Evolutionary conservation across 179 eudicot species (phyloP).

Genomic region (Vitellaria paradoxa): DNA sequence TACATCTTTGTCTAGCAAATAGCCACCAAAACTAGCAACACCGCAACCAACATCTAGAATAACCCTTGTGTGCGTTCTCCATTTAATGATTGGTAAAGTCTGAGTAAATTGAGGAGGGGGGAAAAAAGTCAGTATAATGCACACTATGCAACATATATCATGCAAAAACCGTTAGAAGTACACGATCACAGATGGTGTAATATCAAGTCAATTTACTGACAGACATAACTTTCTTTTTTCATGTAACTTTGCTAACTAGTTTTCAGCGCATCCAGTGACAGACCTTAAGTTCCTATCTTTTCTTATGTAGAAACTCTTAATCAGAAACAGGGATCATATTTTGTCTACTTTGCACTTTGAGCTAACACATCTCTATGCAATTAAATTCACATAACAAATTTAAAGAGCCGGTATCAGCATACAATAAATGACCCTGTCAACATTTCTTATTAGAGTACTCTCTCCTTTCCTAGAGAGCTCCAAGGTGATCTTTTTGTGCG

Average conservation of each 20-base stretch:
- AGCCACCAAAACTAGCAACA: conserved; percentile 99
- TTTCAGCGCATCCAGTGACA: neutral
- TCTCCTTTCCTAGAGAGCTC: neutral
- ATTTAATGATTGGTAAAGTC: conserved; percentile 66
- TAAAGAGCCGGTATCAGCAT: too few relatives aligned
- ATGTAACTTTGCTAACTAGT: neutral
- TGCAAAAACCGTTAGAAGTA: neutral
- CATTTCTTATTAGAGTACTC: neutral
- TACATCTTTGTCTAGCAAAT: conserved; percentile 82
- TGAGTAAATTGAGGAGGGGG: conserved; percentile 21
- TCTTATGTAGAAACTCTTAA: neutral
- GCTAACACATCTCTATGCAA: neutral
- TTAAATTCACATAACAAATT: neutral
- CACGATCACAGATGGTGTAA: neutral
- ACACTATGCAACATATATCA: neutral
- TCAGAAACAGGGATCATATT: neutral
- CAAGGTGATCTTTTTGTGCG: too few relatives aligned
- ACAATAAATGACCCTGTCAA: neutral
- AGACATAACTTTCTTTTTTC: neutral
- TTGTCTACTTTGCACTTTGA: neutral
- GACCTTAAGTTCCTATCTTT: neutral
- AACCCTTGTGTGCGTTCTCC: conserved; percentile 89
- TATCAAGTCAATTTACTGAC: neutral
- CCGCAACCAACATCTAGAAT: conserved; percentile 98
- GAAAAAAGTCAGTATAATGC: neutral